A percentile compares a stretch with the other conserved stretches of the same genome.
Conservation (phyloP, 2,329 filamentous ascomycete species). For the Botryosphaeria dothidea region DNA sequence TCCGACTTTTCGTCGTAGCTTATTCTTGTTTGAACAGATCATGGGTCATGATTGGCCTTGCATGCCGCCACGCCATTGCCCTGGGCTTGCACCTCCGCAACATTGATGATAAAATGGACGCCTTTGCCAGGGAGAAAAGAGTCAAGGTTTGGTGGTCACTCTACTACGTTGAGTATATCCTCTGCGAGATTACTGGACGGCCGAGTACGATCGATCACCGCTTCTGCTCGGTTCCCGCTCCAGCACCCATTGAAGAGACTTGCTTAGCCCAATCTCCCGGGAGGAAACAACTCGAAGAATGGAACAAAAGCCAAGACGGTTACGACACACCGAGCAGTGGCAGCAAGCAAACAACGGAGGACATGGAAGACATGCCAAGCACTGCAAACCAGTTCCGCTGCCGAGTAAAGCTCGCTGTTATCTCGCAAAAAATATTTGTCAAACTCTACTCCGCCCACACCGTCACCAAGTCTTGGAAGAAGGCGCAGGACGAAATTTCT, state of each 20-base stretch:
- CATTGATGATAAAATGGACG: constrained; percentile 27
- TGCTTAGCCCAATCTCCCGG: background rate
- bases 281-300: background rate
- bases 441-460: constrained; percentile 34
- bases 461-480: constrained; percentile 35
- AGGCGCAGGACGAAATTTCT: constrained; percentile 33
- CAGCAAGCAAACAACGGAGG: background rate
- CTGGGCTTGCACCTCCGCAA: constrained; percentile 41
- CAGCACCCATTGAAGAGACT: constrained; percentile 30
- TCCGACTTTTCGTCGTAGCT: background rate
- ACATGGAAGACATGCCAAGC: background rate
- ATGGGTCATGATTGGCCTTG: constrained; percentile 38
- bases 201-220: constrained; percentile 33
- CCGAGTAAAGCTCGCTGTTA: constrained; percentile 27
- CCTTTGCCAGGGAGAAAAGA: constrained; percentile 34
- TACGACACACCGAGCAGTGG: background rate
- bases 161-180: constrained; percentile 36
- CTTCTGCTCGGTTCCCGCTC: constrained; percentile 33
- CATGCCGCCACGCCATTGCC: constrained; percentile 35
- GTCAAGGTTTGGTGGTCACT: constrained; percentile 44
- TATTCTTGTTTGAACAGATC: constrained; percentile 28
- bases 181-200: constrained; percentile 40
- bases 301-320: background rate
- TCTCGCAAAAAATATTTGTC: constrained; percentile 33
- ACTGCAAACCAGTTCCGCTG: constrained; percentile 17